A percentile compares a stretch with the other conserved stretches of the same genome.
phyloP scores from a whole-genome alignment of 768 basidiomycete genomes.

The Fistulinella prunicolor region DNA sequence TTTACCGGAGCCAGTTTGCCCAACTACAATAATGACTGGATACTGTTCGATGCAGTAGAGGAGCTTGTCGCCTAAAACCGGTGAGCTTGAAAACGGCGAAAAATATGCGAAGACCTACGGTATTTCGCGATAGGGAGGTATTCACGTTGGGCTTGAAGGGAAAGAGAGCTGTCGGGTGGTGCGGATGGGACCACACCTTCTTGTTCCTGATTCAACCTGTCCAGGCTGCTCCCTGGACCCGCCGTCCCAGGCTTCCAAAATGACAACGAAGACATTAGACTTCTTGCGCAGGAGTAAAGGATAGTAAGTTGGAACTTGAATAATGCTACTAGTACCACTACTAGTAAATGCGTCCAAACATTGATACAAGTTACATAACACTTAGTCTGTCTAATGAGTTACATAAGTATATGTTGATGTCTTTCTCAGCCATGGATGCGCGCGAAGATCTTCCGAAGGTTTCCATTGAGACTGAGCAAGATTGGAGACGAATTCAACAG shows the following conservation, averaged over 20 bases:
- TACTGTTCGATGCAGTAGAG: constrained; percentile 82
- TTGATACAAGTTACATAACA: no score
- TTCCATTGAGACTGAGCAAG: constrained; percentile 60
- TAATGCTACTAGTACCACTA: no score
- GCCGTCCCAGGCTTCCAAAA: constrained; percentile 91
- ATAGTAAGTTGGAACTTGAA: no score
- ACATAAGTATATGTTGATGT: no score
- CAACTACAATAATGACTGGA: constrained; percentile 85
- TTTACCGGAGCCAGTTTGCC: constrained; percentile 96
- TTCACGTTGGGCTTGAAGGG: constrained; percentile 75
- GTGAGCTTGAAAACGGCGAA: background rate
- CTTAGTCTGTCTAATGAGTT: no score
- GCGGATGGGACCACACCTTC: constrained; percentile 68
- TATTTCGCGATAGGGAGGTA: constrained; percentile 89
- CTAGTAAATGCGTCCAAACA: background rate
- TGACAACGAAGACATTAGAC: constrained; percentile 52
- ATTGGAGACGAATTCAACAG: constrained; percentile 61
- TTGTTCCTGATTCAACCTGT: constrained; percentile 77
- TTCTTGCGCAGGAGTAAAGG: no score
- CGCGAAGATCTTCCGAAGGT: constrained; percentile 50
- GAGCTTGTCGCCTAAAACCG: constrained; percentile 62
- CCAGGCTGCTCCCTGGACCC: constrained; percentile 84
- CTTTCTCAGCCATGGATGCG: constrained; percentile 24
- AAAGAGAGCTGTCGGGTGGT: constrained; percentile 49
- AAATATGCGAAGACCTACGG: constrained; percentile 43